phyloP scores from a whole-genome alignment of 495 filamentous ascomycete genomes.

The Talaromyces stipitatus region DNA sequence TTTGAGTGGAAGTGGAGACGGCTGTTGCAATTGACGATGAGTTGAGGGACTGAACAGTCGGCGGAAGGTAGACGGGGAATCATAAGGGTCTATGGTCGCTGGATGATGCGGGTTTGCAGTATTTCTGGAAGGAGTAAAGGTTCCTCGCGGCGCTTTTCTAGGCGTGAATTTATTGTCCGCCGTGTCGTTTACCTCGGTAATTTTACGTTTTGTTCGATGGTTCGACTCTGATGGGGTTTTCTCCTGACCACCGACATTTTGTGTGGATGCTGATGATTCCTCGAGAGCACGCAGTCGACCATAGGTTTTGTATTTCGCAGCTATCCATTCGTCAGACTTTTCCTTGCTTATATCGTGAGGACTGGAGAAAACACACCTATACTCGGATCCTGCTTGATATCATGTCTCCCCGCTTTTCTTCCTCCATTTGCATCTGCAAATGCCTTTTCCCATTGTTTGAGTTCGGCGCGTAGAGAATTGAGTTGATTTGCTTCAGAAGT shows the following conservation, averaged over 20 bases:
- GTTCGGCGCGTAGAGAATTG: constrained; percentile 52
- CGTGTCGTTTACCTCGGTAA: not conserved
- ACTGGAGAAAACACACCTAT: constrained; percentile 53
- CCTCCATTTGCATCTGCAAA: constrained; percentile 65
- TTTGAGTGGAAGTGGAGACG: constrained; percentile 27
- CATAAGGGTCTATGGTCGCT: constrained; percentile 44
- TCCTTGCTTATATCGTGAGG: not conserved
- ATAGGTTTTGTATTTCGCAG: constrained; percentile 89
- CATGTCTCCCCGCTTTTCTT: constrained; percentile 69
- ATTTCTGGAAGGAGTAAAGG: constrained; percentile 40
- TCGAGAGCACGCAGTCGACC: constrained; percentile 58
- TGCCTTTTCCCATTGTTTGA: constrained; percentile 80
- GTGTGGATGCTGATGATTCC: constrained; percentile 8
- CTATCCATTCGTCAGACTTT: constrained; percentile 30
- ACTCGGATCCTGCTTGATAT: constrained; percentile 76
- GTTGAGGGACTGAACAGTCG: constrained; percentile 54
- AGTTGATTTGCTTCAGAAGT: constrained; percentile 21
- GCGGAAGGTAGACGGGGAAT: constrained; percentile 49
- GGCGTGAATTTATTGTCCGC: constrained; percentile 7
- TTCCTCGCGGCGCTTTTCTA: constrained; percentile 27
- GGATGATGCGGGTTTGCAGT: constrained; percentile 24
- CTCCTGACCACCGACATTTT: not conserved
- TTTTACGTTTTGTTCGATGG: constrained; percentile 37
- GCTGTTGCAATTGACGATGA: constrained; percentile 31
- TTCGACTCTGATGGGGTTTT: constrained; percentile 3